Conservation (phyloP, 768 basidiomycete genomes). For the Suillus discolor region DNA sequence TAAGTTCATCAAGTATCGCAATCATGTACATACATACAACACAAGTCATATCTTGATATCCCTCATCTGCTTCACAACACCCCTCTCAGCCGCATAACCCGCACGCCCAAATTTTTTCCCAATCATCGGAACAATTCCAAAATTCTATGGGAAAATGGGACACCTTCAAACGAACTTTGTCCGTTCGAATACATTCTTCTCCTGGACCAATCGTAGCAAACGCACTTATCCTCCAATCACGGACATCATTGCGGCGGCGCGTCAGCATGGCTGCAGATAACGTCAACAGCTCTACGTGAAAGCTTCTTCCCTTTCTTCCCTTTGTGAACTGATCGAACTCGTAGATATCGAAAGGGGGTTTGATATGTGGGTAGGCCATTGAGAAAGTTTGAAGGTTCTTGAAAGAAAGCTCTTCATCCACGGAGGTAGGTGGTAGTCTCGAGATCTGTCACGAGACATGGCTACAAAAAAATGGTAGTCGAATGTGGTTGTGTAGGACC, state of each 20-base stretch:
- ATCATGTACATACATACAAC: neutral
- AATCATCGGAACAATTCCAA: neutral
- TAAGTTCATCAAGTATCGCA: neutral
- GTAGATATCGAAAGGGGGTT: neutral
- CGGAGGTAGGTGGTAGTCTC: neutral
- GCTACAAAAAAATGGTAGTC: neutral
- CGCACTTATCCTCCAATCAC: neutral
- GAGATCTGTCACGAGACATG: neutral
- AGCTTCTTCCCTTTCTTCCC: neutral
- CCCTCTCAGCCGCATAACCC: neutral
- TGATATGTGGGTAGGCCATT: neutral
- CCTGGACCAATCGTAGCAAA: neutral
- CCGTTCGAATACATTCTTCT: neutral
- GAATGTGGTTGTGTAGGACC: neutral
- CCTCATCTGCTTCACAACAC: neutral
- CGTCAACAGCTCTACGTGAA: neutral
- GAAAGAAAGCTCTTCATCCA: neutral
- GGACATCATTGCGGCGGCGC: neutral
- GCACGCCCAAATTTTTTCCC: neutral
- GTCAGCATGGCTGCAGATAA: neutral
- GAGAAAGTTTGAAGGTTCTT: neutral
- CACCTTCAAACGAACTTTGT: neutral
- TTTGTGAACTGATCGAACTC: accelerated
- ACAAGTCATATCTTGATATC: neutral
- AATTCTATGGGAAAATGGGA: neutral